Base-by-base conservation (phyloP, 2,329 filamentous ascomycete genomes). In the Westerdykella aurantiaca region DNA sequence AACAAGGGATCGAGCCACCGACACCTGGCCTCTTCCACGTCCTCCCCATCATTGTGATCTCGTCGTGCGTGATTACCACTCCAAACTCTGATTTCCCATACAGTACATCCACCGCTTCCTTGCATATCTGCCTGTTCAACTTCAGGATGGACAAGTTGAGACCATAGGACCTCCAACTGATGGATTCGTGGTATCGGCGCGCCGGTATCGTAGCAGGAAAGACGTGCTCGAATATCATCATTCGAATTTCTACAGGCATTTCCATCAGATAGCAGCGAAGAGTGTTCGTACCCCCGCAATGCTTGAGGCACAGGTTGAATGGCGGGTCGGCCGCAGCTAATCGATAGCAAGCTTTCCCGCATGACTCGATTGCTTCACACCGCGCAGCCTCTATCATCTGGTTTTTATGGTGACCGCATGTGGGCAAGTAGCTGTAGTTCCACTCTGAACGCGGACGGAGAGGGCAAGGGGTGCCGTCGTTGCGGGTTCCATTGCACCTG, bases 221-320 rank as follows among this genome's bases (percentile, higher is more conserved):
- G 0, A 53, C 13, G 17, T 53, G 43, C 1, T 49, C 46, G 7
- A 52, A 49, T 10, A 56, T 51, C 48, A 50, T 49, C 6, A 53
- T 18, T 4, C 51, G 49, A 2, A 58, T 37, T 34, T 58, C 55
- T 0, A 45, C 46, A 1, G 53, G 52, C 7, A 58, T n/a, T 6
- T 34, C 25, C 12, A 51, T 34, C 31, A 56, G 33, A 34, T 50
- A 39, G 31, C 52, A 56, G 13, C 48, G 53, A 5, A 56, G 40
- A 5, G 45, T 44, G 5, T 34, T 34, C 2, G 47, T 46, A 2
- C 47, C 48, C 11, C 41, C 17, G 10, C 39, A 12, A 14, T 53
- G 55, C 13, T 46, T 38, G 11, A 1, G n/a, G 41, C 51, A 58
- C 2, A 56, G 31, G 21, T 50, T 40, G 39, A 45, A 53, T 6